Conservation (phyloP, 2,329 filamentous ascomycete genomes). For the Paracamarosporium sp. region DNA sequence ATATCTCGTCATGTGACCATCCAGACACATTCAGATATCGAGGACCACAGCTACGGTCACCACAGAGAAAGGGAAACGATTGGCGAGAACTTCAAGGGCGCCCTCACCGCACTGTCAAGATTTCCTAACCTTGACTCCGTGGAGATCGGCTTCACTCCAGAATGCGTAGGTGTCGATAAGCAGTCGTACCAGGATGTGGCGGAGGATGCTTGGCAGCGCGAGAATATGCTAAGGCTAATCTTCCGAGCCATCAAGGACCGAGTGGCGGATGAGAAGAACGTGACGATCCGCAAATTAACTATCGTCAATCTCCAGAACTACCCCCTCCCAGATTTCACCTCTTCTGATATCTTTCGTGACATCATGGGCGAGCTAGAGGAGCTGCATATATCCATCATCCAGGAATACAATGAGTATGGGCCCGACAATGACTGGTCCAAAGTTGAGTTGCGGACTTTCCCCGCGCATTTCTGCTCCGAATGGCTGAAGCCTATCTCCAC, state of each 20-base stretch:
- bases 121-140: constrained; percentile 5
- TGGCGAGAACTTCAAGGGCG: neutral
- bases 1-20: constrained; percentile 13
- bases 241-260: constrained; percentile 5
- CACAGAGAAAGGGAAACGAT: neutral
- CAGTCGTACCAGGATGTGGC: neutral
- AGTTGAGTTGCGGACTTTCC: constrained; percentile 15
- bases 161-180: neutral
- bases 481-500: constrained; percentile 14
- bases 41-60: neutral
- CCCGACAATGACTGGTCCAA: constrained; percentile 13
- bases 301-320: constrained; percentile 17
- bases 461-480: constrained; percentile 3
- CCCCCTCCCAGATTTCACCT: constrained; percentile 9
- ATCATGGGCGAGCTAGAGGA: constrained; percentile 15
- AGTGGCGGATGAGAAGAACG: constrained; percentile 8
- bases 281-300: constrained; percentile 12
- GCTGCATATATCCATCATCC: constrained; percentile 10
- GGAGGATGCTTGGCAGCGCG: neutral
- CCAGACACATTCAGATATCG: constrained; percentile 3
- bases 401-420: constrained; percentile 13
- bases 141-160: constrained; percentile 9
- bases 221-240: constrained; percentile 1
- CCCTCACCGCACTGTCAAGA: neutral
- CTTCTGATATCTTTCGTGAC: constrained; percentile 12